These are phyloP conservation scores for Arachis hypogaea DNA, from an alignment of 306 rosid genomes.

Conservation along the genomic window DNA sequence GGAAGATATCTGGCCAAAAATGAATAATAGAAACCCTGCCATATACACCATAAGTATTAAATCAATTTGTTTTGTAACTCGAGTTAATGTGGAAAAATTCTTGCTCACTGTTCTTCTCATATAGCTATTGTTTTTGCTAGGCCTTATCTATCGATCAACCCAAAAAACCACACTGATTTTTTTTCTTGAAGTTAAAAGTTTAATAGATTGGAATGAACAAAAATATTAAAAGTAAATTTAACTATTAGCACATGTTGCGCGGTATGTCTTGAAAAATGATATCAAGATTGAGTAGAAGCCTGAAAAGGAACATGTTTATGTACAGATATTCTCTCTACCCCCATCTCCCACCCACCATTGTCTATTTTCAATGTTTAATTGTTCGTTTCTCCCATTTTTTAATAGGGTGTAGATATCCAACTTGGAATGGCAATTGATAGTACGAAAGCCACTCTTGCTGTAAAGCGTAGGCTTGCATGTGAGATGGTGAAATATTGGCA, in stretches of 20 bases:
- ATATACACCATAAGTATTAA: constrained; percentile 11
- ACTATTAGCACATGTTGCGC: not conserved
- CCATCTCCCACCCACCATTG: not conserved
- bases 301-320: constrained; percentile 4
- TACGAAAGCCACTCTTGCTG: constrained; percentile 98
- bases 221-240: not conserved
- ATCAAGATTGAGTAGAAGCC: constrained; percentile 16
- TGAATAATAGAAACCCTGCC: constrained; percentile 23
- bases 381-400: constrained; percentile 34
- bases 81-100: not conserved
- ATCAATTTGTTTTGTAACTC: not conserved
- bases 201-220: not conserved
- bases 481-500: constrained; percentile 99
- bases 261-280: constrained; percentile 10
- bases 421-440: constrained; percentile 96
- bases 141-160: not conserved
- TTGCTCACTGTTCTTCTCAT: constrained; percentile 9
- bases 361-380: constrained; percentile 15
- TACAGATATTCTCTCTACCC: constrained; percentile 8
- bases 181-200: not conserved
- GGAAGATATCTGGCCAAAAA: constrained; percentile 14
- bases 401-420: constrained; percentile 92
- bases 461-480: constrained; percentile 97
- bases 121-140: not conserved
- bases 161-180: not conserved